Percentiles rank a stretch among this genome's conserved stretches.
phyloP scores from a whole-genome alignment of 768 basidiomycete genomes.

The Collybia sp. region DNA sequence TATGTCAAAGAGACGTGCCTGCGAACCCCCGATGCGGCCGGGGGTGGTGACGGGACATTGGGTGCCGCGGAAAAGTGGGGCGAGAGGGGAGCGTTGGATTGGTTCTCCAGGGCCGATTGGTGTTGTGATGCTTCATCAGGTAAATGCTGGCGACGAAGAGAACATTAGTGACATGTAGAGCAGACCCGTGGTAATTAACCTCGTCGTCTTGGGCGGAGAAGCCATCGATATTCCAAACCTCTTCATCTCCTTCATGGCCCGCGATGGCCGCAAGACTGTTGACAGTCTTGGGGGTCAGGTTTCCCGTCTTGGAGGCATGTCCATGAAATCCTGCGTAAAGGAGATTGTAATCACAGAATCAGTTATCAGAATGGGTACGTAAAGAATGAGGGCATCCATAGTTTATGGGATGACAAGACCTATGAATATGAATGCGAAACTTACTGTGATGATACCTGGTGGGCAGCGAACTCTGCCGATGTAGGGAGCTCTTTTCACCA shows the following conservation, averaged over 20 bases:
- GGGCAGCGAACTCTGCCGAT: slow-evolving; percentile 77
- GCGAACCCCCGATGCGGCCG: slow-evolving; percentile 66
- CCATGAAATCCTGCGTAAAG: slow-evolving; percentile 43
- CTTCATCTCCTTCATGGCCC: slow-evolving; percentile 84
- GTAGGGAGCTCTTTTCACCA: slow-evolving; percentile 75
- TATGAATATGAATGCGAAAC: slow-evolving; percentile 11
- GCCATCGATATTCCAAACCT: slow-evolving; percentile 75
- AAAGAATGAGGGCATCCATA: slow-evolving; percentile 6
- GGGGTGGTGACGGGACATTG: slow-evolving; percentile 65
- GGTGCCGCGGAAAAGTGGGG: slow-evolving; percentile 50
- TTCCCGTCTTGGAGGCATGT: slow-evolving; percentile 51
- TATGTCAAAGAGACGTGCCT: slow-evolving; percentile 79
- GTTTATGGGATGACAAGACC: slow-evolving; percentile 3
- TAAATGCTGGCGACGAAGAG: slow-evolving; percentile 15
- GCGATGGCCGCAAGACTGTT: slow-evolving; percentile 84
- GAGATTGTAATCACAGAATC: slow-evolving; percentile 10
- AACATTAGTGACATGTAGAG: slow-evolving; percentile 8
- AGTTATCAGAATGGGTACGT: slow-evolving; percentile 1
- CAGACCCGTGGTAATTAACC: slow-evolving; percentile 28
- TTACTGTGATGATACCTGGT: slow-evolving; percentile 75
- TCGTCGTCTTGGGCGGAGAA: slow-evolving; percentile 61
- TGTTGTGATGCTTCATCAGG: slow-evolving; percentile 28
- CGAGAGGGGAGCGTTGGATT: slow-evolving; percentile 55
- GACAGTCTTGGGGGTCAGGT: slow-evolving; percentile 63
- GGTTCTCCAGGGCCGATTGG: slow-evolving; percentile 46